These are phyloP conservation scores for Kurtzmaniella cleridarum DNA, from an alignment of 805 yeast genomes.

Conservation along the genomic window DNA sequence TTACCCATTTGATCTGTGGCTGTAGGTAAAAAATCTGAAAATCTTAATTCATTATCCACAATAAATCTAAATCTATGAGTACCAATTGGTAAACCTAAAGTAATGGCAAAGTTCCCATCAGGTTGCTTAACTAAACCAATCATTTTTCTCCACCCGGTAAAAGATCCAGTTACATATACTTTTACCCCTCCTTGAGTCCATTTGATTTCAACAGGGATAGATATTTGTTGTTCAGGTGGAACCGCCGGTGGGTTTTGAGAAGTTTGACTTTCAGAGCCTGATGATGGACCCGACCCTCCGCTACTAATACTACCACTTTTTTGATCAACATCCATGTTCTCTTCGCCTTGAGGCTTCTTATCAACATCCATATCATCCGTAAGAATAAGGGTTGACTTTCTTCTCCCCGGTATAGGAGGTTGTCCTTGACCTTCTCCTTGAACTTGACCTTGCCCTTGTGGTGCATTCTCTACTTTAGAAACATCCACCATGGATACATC, in stretches of 20 bases:
- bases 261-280: conserved; percentile 4
- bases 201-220: conserved; percentile 59
- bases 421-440: conserved; percentile 1
- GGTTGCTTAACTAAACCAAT: conserved; percentile 65
- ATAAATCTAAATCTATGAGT: conserved; percentile 92
- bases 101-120: conserved; percentile 57
- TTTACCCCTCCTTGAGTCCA: conserved; percentile 97
- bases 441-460: not conserved
- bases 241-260: conserved; percentile 5
- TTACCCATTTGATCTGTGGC: conserved; percentile 98
- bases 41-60: conserved; percentile 87
- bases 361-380: conserved; percentile 63
- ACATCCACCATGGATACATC: conserved; percentile 43
- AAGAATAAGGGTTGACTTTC: conserved; percentile 68
- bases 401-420: conserved; percentile 30
- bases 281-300: conserved; percentile 7
- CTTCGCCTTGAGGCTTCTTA: conserved; percentile 29
- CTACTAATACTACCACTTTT: conserved; percentile 4
- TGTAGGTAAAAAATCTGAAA: conserved; percentile 85
- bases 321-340: conserved; percentile 16
- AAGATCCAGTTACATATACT: conserved; percentile 95
- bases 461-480: conserved; percentile 21
- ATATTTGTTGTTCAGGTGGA: conserved; percentile 23
- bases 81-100: conserved; percentile 78
- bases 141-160: conserved; percentile 98